A percentile compares a stretch with the other conserved stretches of the same genome.
These are phyloP conservation scores for Bombardia bombarda DNA, from an alignment of 495 filamentous ascomycete genomes.

Conservation along the genomic window DNA sequence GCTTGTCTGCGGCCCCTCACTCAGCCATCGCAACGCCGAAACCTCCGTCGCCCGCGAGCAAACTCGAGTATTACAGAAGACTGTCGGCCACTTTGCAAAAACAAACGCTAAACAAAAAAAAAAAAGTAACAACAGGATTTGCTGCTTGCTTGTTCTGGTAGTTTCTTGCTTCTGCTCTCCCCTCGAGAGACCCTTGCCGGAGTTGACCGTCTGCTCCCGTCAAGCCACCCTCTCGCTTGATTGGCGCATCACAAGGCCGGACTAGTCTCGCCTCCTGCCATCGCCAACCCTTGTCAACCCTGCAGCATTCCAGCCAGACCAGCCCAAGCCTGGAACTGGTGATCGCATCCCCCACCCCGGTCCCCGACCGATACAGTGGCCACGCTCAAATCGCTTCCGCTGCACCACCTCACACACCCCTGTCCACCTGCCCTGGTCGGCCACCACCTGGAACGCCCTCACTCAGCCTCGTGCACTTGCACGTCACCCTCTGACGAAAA, in stretches of 20 bases:
- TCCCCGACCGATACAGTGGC: conserved; percentile 21
- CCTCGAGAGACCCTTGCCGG: conserved; percentile 15
- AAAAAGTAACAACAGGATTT: no score
- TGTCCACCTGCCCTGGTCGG: conserved; percentile 23
- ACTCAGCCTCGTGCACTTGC: conserved; percentile 29
- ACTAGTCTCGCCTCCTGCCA: conserved; percentile 8
- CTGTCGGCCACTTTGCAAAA: no score
- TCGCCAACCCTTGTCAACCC: conserved; percentile 12
- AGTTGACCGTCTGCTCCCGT: conserved; percentile 3
- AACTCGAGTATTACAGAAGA: no score
- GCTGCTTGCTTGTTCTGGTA: no score
- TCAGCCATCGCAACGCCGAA: no score
- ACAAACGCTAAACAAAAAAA: no score
- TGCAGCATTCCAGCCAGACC: conserved; percentile 12
- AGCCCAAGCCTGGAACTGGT: conserved; percentile 20
- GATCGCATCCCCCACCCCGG: conserved; percentile 7
- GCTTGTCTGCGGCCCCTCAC: no score
- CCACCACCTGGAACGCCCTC: conserved; percentile 22
- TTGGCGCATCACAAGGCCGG: conserved; percentile 6
- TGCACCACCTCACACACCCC: conserved; percentile 8
- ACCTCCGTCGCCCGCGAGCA: no score
- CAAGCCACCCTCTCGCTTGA: neutral
- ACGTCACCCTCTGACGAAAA: conserved; percentile 22
- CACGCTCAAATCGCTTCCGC: conserved; percentile 9
- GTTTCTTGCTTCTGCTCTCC: no score